Evolutionary conservation across 352 stramenopile genomes (phyloP).

Genomic region (Phytophthora sp.): DNA sequence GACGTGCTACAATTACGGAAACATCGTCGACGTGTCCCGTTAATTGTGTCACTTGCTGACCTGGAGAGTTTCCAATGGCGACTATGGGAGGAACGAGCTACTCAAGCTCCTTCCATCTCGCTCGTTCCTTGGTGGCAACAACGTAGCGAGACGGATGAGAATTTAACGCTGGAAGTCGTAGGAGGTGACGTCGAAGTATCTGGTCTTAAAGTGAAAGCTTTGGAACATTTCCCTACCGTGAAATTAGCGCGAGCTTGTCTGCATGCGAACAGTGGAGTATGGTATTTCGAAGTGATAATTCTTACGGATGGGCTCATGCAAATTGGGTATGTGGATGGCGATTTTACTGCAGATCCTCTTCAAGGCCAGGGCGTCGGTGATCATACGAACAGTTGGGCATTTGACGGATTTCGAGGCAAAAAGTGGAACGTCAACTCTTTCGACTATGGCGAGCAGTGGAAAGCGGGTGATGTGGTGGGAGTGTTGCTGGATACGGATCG

Average conservation of each 20-base stretch:
- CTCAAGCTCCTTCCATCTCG: neutral
- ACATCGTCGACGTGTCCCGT: neutral
- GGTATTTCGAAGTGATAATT: slow-evolving; percentile 92
- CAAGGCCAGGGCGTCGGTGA: slow-evolving; percentile 93
- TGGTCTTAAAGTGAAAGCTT: slow-evolving; percentile 57
- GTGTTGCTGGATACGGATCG: slow-evolving; percentile 87
- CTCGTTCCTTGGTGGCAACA: slow-evolving; percentile 40
- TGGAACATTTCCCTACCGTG: slow-evolving; percentile 86
- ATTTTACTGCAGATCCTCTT: slow-evolving; percentile 83
- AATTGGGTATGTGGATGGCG: slow-evolving; percentile 92
- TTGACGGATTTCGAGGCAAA: slow-evolving; percentile 89
- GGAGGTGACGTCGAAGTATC: slow-evolving; percentile 74
- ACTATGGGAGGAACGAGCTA: slow-evolving; percentile 31
- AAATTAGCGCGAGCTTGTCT: slow-evolving; percentile 55
- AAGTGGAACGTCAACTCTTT: slow-evolving; percentile 88
- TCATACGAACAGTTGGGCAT: slow-evolving; percentile 90
- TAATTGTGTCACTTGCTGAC: slow-evolving; percentile 21
- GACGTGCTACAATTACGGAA: slow-evolving; percentile 19
- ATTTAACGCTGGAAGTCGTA: slow-evolving; percentile 51
- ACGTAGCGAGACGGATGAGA: neutral
- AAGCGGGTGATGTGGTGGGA: slow-evolving; percentile 82
- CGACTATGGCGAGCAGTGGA: slow-evolving; percentile 89
- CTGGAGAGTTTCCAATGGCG: slow-evolving; percentile 46
- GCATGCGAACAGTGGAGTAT: slow-evolving; percentile 67
- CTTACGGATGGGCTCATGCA: slow-evolving; percentile 93